Evolutionary conservation across 2,329 filamentous ascomycete species (phyloP), one percentile per base, ranked within the genome.

Genomic region (Apiospora aurea): DNA sequence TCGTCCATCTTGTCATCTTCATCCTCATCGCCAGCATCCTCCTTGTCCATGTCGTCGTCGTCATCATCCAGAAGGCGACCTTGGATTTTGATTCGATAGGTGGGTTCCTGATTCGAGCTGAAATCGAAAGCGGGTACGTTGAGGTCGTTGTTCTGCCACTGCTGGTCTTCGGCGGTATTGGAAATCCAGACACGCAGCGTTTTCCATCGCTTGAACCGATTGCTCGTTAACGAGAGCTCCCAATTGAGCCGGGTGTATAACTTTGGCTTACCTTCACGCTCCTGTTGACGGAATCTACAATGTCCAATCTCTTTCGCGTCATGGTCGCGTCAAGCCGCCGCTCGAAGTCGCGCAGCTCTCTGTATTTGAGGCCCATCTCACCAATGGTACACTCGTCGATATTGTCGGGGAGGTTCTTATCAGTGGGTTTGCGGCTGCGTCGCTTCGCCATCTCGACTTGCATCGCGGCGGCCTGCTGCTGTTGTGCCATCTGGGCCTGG

Each of bases 111-210:
- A 74, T 90, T 94, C 70, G 91, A 91, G 70, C 91, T 91, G 78
- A 97, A 95, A 79, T 97, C 95, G 75, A 96, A 96, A 47, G 89
- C 90, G 79, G 96, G 92, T 14, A 92, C 88, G 73, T 92, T 91
- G 73, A 92, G 85, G 53, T 86, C 86, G 76, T 87, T 89, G 51
- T 87, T 88, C 83, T 99, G 96, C 96, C 96, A 98, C 44, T 93
- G 92, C 83, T 99, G 96, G 79, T 96, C 94, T 81, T 98, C 94
- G 46, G 92, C 94, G 0, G 95, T 97, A 82, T 99, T 99, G 78
- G 91, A 95, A 78, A 99, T 92, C 95, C 95, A 98, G 75, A 99
- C 89, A 74, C 96, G 93, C 82, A 99, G 87, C 2, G 94, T 97
- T 79, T 92, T 93, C 82, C 92, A 93, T 76, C 93, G 90, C 89